phyloP scores from a whole-genome alignment of 2,329 filamentous ascomycete genomes.

The Colletotrichum zoysiae region DNA sequence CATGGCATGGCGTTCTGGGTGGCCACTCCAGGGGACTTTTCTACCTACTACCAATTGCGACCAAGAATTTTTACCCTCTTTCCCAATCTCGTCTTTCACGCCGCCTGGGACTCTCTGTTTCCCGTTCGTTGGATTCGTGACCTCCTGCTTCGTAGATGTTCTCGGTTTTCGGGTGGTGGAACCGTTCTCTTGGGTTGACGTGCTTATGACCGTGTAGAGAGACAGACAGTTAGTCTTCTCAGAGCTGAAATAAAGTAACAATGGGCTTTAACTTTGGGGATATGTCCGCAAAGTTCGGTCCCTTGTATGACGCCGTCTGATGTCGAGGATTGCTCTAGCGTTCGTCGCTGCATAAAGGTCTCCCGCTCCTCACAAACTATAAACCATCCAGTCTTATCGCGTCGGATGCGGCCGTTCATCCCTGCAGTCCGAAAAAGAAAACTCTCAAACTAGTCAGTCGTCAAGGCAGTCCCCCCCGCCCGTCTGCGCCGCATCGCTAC shows the following conservation, averaged over 20 bases:
- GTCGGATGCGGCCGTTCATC: background rate
- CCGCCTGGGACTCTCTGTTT: background rate
- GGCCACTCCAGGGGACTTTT: slow-evolving; percentile 13
- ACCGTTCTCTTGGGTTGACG: background rate
- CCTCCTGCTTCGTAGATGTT: background rate
- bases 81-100: too few relatives aligned
- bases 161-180: background rate
- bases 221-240: background rate
- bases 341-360: background rate
- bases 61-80: background rate
- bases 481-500: too few relatives aligned
- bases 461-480: too few relatives aligned
- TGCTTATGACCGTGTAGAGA: background rate
- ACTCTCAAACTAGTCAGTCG: too few relatives aligned
- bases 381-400: background rate
- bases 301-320: background rate
- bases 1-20: slow-evolving; percentile 40
- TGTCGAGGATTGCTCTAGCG: background rate
- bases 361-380: background rate
- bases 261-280: too few relatives aligned
- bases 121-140: background rate
- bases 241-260: background rate
- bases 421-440: too few relatives aligned
- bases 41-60: background rate
- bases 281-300: too few relatives aligned